Evolutionary conservation across 768 basidiomycete genomes (phyloP).

Genomic region (Boletus insuetus): DNA sequence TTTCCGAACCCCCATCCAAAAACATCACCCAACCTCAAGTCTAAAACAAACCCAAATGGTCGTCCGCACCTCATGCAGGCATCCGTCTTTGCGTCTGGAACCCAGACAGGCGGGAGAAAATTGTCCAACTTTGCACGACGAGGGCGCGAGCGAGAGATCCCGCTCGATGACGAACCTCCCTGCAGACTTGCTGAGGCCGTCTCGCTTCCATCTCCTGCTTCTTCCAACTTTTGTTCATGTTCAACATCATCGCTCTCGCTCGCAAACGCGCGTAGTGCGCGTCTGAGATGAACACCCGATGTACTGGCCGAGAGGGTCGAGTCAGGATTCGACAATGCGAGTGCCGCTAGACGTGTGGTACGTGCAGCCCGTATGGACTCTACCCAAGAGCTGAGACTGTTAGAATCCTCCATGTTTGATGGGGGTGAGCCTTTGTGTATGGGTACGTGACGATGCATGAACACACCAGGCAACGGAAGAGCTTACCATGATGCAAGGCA

Average conservation of each 20-base stretch:
- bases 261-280: slow-evolving; percentile 74
- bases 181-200: not conserved
- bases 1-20: slow-evolving; percentile 28
- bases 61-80: slow-evolving; percentile 83
- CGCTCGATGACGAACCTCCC: not conserved
- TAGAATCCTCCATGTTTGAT: not conserved
- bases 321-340: slow-evolving; percentile 72
- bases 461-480: not conserved
- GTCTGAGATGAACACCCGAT: slow-evolving; percentile 72
- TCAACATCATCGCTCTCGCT: slow-evolving; percentile 22
- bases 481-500: slow-evolving; percentile 65
- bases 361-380: slow-evolving; percentile 68
- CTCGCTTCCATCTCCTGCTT: slow-evolving; percentile 36
- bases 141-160: slow-evolving; percentile 2
- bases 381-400: slow-evolving; percentile 57
- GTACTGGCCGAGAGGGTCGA: slow-evolving; percentile 79
- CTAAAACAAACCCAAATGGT: slow-evolving; percentile 55
- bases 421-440: slow-evolving; percentile 5
- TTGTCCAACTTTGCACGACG: slow-evolving; percentile 36
- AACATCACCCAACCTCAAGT: slow-evolving; percentile 24
- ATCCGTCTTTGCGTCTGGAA: slow-evolving; percentile 81
- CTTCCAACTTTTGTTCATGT: slow-evolving; percentile 50
- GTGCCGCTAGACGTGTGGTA: slow-evolving; percentile 60
- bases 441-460: not conserved
- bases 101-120: slow-evolving; percentile 91